Percentiles rank a stretch among this genome's conserved stretches.
Conservation (phyloP, 176 grass and related monocot genomes). For the Triticum dicoccoides region DNA sequence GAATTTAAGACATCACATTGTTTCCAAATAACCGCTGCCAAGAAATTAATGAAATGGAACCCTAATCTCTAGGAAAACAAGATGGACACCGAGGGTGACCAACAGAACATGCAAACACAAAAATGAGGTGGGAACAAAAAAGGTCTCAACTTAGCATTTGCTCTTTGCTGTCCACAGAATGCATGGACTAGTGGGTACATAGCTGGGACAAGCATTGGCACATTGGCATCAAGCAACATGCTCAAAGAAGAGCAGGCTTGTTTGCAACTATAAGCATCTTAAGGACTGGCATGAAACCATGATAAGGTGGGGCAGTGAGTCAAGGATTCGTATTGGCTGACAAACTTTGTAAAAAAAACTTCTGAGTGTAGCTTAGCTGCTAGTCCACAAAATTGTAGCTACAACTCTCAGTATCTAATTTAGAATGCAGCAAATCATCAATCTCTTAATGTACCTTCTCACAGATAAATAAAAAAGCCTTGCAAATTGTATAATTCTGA, state of each 20-base stretch:
- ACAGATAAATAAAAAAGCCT: too few species aligned
- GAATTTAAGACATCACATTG: too few species aligned
- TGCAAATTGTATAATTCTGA: not conserved
- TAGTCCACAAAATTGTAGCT: not conserved
- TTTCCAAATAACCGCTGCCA: too few species aligned
- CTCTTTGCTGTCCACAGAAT: constrained; percentile 54
- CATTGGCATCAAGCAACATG: constrained; percentile 36
- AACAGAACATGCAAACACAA: too few species aligned
- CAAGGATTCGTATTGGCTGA: not conserved
- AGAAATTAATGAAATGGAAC: too few species aligned
- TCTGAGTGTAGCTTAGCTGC: not conserved
- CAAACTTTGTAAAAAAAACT: not conserved
- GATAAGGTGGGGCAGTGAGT: not conserved
- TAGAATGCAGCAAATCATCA: not conserved
- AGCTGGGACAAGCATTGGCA: constrained; percentile 79
- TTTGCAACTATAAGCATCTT: constrained; percentile 25
- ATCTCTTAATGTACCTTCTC: not conserved
- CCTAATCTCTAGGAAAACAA: too few species aligned
- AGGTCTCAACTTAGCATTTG: not conserved
- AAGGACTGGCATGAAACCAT: not conserved
- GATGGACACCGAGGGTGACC: too few species aligned
- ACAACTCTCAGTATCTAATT: constrained; percentile 7
- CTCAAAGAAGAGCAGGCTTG: not conserved
- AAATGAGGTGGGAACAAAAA: not conserved
- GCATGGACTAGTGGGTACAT: constrained; percentile 88